Conservation (phyloP, 108 stramenopile species). For the Conticribra guillardii region DNA sequence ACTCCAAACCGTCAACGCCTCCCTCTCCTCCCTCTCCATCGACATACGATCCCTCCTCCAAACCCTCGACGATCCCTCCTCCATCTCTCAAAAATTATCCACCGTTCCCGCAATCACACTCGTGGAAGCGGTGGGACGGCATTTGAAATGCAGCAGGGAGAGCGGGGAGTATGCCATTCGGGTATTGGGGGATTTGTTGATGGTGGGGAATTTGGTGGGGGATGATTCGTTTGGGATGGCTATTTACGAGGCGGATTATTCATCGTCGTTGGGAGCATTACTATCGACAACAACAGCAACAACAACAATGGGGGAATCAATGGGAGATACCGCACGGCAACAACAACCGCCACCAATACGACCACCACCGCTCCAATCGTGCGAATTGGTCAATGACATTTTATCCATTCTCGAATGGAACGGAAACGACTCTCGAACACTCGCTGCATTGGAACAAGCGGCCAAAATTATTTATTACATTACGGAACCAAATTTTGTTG, state of each 20-base stretch:
- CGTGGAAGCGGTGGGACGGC: conserved; percentile 68
- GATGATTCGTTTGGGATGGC: conserved; percentile 44
- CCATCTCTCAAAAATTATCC: conserved; percentile 46
- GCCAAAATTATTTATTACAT: conserved; percentile 75
- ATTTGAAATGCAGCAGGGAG: conserved; percentile 53
- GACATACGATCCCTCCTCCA: too few relatives aligned
- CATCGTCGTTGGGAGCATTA: conserved; percentile 4
- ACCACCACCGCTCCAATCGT: too few relatives aligned
- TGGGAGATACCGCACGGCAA: too few relatives aligned
- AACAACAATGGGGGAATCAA: too few relatives aligned
- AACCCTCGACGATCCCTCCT: too few relatives aligned
- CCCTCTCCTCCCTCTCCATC: conserved; percentile 63
- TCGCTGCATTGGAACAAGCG: conserved; percentile 82
- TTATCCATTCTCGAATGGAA: conserved; percentile 71
- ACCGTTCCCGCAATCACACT: conserved; percentile 65
- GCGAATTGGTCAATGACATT: conserved; percentile 58
- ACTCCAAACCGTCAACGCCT: conserved; percentile 60
- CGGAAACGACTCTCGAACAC: conserved; percentile 65
- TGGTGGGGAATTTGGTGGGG: conserved; percentile 63
- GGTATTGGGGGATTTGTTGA: conserved; percentile 62
- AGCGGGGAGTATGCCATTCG: conserved; percentile 75
- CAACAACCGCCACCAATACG: too few relatives aligned
- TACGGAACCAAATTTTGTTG: conserved; percentile 64
- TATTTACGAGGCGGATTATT: conserved; percentile 24
- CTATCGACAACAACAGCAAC: too few relatives aligned